These are phyloP conservation scores for Boletus bicolor DNA, from an alignment of 768 basidiomycete species.

Conservation along the genomic window DNA sequence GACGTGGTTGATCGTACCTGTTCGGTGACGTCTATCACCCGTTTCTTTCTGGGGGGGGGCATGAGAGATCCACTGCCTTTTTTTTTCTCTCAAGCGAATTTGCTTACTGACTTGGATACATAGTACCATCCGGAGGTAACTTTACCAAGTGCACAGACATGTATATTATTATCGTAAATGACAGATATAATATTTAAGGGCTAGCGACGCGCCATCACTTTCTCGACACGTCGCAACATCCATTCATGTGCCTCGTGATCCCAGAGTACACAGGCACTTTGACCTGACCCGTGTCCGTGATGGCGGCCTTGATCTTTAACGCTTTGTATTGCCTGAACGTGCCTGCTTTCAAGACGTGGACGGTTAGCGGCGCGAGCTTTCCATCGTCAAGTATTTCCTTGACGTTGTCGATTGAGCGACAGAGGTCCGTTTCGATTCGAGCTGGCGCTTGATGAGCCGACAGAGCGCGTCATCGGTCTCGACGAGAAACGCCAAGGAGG, in stretches of 20 bases:
- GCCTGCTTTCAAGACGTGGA: slow-evolving; percentile 14
- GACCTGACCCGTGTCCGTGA: slow-evolving; percentile 14
- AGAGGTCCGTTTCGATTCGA: slow-evolving; percentile 4
- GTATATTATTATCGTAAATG: too few relatives aligned
- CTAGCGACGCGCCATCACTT: neutral
- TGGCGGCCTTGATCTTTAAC: slow-evolving; percentile 3
- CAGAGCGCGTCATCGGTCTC: slow-evolving; percentile 11
- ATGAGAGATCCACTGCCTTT: too few relatives aligned
- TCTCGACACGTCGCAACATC: slow-evolving; percentile 13
- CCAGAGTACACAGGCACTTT: slow-evolving; percentile 20
- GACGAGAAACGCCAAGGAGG: slow-evolving; percentile 8
- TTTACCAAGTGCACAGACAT: too few relatives aligned
- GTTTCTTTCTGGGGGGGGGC: too few relatives aligned
- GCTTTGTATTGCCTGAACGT: slow-evolving; percentile 19
- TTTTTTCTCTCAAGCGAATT: neutral
- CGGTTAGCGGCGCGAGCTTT: slow-evolving; percentile 7
- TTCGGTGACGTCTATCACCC: too few relatives aligned
- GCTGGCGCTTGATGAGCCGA: slow-evolving; percentile 1
- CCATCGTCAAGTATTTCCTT: neutral
- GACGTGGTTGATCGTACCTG: too few relatives aligned
- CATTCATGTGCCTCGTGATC: slow-evolving; percentile 11
- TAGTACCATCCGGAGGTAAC: too few relatives aligned
- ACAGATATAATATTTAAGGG: too few relatives aligned
- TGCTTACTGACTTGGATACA: too few relatives aligned
- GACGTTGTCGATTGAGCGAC: slow-evolving; percentile 4